Evolutionary conservation across 768 basidiomycete species (phyloP).

Genomic region (Tulasnella sp.): DNA sequence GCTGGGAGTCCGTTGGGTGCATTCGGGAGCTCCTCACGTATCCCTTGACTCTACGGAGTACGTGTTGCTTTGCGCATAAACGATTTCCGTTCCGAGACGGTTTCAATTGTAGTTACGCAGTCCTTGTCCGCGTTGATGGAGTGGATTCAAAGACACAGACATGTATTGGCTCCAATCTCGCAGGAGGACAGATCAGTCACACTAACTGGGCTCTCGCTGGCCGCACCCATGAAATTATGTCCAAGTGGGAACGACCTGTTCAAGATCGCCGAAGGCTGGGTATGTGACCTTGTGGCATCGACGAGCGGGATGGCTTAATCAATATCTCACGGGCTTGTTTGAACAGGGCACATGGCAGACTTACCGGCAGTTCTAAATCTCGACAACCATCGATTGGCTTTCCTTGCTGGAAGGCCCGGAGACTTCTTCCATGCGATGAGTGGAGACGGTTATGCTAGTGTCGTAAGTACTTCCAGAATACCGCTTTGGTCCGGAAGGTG

Average conservation of each 20-base stretch:
- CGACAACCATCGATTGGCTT: not conserved
- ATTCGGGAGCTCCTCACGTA: not conserved
- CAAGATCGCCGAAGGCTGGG: not conserved
- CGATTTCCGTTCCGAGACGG: not conserved
- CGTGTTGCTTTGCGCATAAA: not conserved
- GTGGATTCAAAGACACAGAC: not conserved
- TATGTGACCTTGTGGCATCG: not conserved
- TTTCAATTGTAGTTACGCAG: not conserved
- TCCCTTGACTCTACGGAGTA: not conserved
- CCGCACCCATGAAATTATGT: not conserved
- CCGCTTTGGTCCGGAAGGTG: not conserved
- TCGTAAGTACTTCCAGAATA: not conserved
- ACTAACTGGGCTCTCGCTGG: not conserved
- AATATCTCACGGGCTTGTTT: no score
- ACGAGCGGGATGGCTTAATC: not conserved
- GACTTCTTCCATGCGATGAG: not conserved
- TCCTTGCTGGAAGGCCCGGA: not conserved
- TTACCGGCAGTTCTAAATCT: not conserved
- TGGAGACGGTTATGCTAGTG: not conserved
- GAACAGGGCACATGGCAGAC: not conserved
- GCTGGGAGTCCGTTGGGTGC: not conserved
- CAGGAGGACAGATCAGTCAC: not conserved
- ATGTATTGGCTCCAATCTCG: not conserved
- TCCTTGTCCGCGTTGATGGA: not conserved
- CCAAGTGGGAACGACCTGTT: not conserved